These are phyloP conservation scores for Ligustrum vulgare DNA, from an alignment of 257 asterid species.

Conservation along the genomic window DNA sequence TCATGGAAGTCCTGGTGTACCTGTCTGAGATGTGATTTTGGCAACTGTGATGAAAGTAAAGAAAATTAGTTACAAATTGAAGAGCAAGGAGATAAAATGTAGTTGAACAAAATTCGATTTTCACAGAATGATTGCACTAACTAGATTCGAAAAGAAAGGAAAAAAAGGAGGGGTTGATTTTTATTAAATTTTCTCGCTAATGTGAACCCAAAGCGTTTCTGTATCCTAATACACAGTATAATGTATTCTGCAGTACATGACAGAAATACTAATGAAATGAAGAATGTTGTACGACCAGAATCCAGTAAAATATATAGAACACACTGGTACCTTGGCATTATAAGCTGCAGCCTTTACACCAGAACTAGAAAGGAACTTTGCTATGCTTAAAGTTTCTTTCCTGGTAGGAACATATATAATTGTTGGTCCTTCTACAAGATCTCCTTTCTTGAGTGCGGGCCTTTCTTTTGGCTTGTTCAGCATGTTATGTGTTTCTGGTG, in stretches of 20 bases:
- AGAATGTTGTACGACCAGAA: slow-evolving; percentile 3
- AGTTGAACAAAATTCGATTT: background rate
- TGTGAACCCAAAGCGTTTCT: slow-evolving; percentile 4
- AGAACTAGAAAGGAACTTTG: slow-evolving; percentile 56
- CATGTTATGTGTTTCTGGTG: slow-evolving; percentile 26
- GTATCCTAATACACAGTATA: background rate
- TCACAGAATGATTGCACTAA: background rate
- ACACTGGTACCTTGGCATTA: slow-evolving; percentile 64
- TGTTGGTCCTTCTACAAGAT: slow-evolving; percentile 57
- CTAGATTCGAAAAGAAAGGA: background rate
- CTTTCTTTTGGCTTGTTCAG: slow-evolving; percentile 39
- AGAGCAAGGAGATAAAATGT: slow-evolving; percentile 8
- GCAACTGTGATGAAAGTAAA: slow-evolving; percentile 49
- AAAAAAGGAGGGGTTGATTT: background rate
- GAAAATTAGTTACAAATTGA: slow-evolving; percentile 7
- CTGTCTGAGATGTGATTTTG: slow-evolving; percentile 74
- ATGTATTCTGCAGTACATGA: background rate
- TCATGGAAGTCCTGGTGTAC: slow-evolving; percentile 75
- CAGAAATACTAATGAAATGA: slow-evolving; percentile 14
- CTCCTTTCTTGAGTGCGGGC: slow-evolving; percentile 31
- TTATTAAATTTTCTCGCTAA: background rate
- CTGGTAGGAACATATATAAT: slow-evolving; percentile 73
- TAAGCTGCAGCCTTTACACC: slow-evolving; percentile 84
- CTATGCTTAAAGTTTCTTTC: slow-evolving; percentile 63
- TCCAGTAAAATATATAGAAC: slow-evolving; percentile 18